Evolutionary conservation across 208 protist species (phyloP).

Genomic region (Trichomonas gallinae): DNA sequence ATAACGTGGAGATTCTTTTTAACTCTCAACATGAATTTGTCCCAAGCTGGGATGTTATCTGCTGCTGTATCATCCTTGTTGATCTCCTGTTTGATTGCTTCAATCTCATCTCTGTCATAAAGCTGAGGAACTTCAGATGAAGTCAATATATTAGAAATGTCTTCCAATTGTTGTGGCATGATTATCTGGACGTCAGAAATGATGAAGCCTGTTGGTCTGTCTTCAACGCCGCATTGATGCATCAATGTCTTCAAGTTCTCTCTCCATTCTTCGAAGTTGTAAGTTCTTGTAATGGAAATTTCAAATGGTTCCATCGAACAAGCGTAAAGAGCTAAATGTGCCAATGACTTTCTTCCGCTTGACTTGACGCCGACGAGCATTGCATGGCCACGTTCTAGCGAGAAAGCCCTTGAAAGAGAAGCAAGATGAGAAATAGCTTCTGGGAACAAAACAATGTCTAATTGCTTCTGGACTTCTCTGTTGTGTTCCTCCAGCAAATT

Average conservation of each 20-base stretch:
- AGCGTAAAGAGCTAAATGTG: constrained; percentile 76
- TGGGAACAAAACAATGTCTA: constrained; percentile 86
- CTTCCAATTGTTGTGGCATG: constrained; percentile 76
- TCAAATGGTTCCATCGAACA: constrained; percentile 35
- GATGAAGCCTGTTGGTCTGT: constrained; percentile 75
- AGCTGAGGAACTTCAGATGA: constrained; percentile 83
- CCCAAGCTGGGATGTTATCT: constrained; percentile 55
- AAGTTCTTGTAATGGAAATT: constrained; percentile 35
- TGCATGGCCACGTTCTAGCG: constrained; percentile 78
- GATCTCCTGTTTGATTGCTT: constrained; percentile 36
- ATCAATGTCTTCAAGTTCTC: constrained; percentile 44
- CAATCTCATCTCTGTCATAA: constrained; percentile 72
- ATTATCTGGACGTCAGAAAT: constrained; percentile 80
- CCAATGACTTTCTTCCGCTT: constrained; percentile 77
- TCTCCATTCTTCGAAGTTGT: constrained; percentile 56
- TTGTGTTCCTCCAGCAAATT: constrained; percentile 74
- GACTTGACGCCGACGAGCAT: constrained; percentile 84
- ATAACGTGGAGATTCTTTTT: constrained; percentile 80
- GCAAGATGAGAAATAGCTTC: constrained; percentile 80
- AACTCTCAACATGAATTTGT: constrained; percentile 70
- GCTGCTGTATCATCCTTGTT: constrained; percentile 66
- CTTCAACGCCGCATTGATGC: constrained; percentile 57
- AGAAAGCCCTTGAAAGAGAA: constrained; percentile 75
- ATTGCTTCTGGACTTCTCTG: constrained; percentile 61
- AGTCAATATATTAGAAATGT: constrained; percentile 90